Evolutionary conservation across 257 asterid genomes (phyloP), one percentile per base, ranked within the genome.

Genomic region (Osmanthus fragrans): DNA sequence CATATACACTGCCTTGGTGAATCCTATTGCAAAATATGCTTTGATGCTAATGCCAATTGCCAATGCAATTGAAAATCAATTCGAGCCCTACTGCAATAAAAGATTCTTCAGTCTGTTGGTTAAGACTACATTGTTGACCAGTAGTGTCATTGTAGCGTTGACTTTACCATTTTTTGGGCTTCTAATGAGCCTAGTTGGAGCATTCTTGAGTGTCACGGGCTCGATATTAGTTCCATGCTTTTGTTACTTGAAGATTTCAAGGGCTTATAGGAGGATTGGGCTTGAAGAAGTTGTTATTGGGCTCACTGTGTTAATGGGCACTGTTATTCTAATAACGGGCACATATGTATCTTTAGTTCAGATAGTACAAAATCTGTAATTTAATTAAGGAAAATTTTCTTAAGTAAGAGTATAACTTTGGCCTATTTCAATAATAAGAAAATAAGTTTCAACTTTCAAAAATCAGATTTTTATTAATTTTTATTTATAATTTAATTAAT

Each of bases 21-120:
- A 79, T 76, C 96, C 94, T 0, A 73, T 89, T n/a, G 90, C 93
- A 21, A 91, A 91, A 79, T 91, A 89, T n/a, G 89, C 96, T 0
- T 39, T 91, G 56, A 87, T 81, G 91, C 64, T 89, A 63, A 87
- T 73, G 54, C 97, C 92, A 5, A 81, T 88, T 29, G 74, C 86
- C 2, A 82, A 78, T 37, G 77, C 85, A 0, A n/a, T 83, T 0
- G 93, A 87, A 74, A 78, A 72, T 7, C 73, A 68, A 9, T 63
- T 82, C 21, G 60, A 34, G 19, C 65, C 82, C 18, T 27, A 54
- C 5, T 32, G 84, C 64, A 33, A 34, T 5, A 75, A 37, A 36
- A 82, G 42, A 45, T 47, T 23, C 25, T 74, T 66, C 16, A 79
- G 88, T 39, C 4, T 88, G 4, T 25, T 81, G 11, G 58, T 82